These are phyloP conservation scores for Actinomortierella wolfii DNA, from an alignment of 371 early-diverging fungal species.

Conservation along the genomic window DNA sequence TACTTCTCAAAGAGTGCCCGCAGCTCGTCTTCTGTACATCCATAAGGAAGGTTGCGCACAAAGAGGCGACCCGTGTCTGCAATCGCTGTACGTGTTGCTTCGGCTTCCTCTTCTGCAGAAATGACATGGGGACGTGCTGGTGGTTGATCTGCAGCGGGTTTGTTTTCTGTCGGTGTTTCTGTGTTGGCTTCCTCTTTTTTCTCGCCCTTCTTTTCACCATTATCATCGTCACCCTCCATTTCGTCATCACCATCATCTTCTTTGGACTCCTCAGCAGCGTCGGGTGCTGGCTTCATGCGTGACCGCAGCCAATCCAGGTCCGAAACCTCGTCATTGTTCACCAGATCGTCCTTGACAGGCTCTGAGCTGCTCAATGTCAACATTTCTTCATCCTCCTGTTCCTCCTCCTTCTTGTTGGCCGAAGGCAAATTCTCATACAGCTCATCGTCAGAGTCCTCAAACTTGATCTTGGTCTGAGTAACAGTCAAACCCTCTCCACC, in stretches of 20 bases:
- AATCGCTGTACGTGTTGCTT: constrained; percentile 67
- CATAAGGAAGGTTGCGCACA: constrained; percentile 90
- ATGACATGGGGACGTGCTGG: constrained; percentile 44
- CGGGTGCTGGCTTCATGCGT: constrained; percentile 56
- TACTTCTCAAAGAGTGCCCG: constrained; percentile 76
- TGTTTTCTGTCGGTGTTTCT: constrained; percentile 15
- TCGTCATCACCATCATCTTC: constrained; percentile 32
- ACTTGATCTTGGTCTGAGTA: constrained; percentile 61
- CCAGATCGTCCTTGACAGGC: constrained; percentile 27
- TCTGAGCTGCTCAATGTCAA: constrained; percentile 4
- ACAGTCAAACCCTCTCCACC: constrained; percentile 62
- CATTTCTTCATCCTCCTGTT: constrained; percentile 47
- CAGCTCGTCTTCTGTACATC: constrained; percentile 88
- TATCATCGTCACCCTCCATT: constrained; percentile 31
- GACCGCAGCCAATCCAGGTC: constrained; percentile 74
- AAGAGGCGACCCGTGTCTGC: constrained; percentile 94
- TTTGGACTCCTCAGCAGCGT: constrained; percentile 35
- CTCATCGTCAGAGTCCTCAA: constrained; percentile 71
- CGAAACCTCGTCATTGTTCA: constrained; percentile 49
- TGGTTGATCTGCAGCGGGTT: constrained; percentile 21
- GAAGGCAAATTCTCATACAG: constrained; percentile 69
- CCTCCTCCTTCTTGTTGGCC: constrained; percentile 28
- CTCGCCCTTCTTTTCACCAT: constrained; percentile 18
- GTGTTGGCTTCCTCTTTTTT: constrained; percentile 21
- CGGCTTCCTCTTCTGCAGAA: constrained; percentile 39